These are phyloP conservation scores for Leonotis leonurus DNA, from an alignment of 257 asterid genomes.

Conservation along the genomic window DNA sequence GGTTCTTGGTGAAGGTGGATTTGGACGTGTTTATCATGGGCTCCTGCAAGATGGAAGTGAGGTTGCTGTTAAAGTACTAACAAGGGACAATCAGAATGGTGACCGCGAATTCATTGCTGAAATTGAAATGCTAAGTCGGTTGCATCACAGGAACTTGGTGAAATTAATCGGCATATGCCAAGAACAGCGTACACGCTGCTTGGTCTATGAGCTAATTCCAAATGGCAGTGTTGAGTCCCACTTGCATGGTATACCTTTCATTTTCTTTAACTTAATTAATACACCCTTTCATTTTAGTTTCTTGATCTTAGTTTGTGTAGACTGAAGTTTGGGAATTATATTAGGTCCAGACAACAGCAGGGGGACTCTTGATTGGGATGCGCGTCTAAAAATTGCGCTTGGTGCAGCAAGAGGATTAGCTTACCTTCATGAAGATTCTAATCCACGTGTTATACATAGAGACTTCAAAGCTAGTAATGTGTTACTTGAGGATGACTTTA, in stretches of 20 bases:
- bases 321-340: conserved; percentile 11
- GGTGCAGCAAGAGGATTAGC: conserved; percentile 99
- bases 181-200: conserved; percentile 67
- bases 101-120: conserved; percentile 95
- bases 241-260: conserved; percentile 63
- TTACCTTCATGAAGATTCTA: conserved; percentile 95
- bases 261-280: too few species aligned
- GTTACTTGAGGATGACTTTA: conserved; percentile 75
- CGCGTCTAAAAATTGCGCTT: conserved; percentile 84
- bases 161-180: conserved; percentile 92
- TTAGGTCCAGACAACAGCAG: conserved; percentile 60
- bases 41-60: conserved; percentile 64
- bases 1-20: conserved; percentile 96
- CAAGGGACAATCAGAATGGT: conserved; percentile 76
- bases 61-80: conserved; percentile 82
- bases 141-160: conserved; percentile 98
- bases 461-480: conserved; percentile 96
- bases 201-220: conserved; percentile 83
- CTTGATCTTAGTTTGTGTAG: neutral
- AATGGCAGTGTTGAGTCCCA: conserved; percentile 99
- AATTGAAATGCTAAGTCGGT: conserved; percentile 94
- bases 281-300: too few species aligned
- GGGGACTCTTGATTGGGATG: conserved; percentile 91
- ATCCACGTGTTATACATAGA: conserved; percentile 96
- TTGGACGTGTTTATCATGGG: conserved; percentile 96